Base-by-base conservation (phyloP, 2,329 filamentous ascomycete species). In the Pseudogymnoascus sp. region DNA sequence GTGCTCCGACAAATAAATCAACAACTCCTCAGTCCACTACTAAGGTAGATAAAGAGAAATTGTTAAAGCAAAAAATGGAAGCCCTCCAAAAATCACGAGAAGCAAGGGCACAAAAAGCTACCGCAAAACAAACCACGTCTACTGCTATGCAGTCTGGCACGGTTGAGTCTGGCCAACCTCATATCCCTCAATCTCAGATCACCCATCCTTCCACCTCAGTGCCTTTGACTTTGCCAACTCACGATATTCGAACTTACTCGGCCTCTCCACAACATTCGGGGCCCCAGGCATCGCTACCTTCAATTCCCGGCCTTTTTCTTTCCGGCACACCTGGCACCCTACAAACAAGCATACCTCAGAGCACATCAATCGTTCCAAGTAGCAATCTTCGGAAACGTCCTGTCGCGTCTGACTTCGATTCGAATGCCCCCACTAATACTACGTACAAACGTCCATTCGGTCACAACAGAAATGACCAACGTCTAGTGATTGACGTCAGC, bases 401-500 rank as follows among this genome's bases (percentile, higher is more conserved):
- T 35, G 82, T 89, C 39, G 87, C 89, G 11, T 82, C 87, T 4
- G 88, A 91, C 68, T 86, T 89, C 64, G 84, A 89, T 63, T 81
- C 83, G n/a, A 76, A 78, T 18, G 74, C 77, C 0, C 70, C 74
- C 12, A 68, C 73, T 1, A 59, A 60, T 28, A 36, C 60, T 2
- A 62, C 66, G 7, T 68, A 65, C 62, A 73, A 89, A 67, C 83
- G 86, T 57, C 81, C 84, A 3, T 86, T 87, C 67, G 82, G 82
- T 11, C 82, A 86, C 47, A 78, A 77, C 53, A 77, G 79, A 22
- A 76, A 81, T 59, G 79, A 86, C 22, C 79, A 85, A 58, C 81
- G 81, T 2, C 82, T 96, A 59, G 82, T 96, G 38, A 96, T 96
- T 66, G 84, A 95, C 65, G 87, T 95, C 38, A 96, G 90, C 70